phyloP scores from a whole-genome alignment of 2,329 filamentous ascomycete species.

The Fusarium citri region DNA sequence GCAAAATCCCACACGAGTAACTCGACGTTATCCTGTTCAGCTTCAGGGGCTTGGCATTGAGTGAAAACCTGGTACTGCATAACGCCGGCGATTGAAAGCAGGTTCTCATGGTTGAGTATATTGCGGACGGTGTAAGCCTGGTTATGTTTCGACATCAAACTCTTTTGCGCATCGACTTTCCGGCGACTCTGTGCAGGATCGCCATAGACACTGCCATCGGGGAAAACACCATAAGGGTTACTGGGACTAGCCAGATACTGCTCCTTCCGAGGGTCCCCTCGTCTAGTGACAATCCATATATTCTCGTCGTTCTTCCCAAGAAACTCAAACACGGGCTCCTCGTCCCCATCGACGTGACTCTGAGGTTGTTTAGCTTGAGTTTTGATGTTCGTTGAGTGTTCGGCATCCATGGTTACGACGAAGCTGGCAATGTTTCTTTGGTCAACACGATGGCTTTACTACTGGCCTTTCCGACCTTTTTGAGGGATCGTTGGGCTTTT shows the following conservation, averaged over 20 bases:
- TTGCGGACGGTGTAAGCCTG: slow-evolving; percentile 48
- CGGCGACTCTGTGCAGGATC: slow-evolving; percentile 28
- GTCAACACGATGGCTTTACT: not conserved
- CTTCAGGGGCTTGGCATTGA: slow-evolving; percentile 13
- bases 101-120: slow-evolving; percentile 63
- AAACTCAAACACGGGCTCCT: slow-evolving; percentile 45
- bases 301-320: slow-evolving; percentile 46
- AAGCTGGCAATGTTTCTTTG: not conserved
- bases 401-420: slow-evolving; percentile 13
- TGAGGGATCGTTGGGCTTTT: not conserved
- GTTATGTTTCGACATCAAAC: slow-evolving; percentile 36
- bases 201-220: not conserved
- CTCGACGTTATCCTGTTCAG: slow-evolving; percentile 37
- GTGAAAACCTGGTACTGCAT: slow-evolving; percentile 44
- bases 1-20: slow-evolving; percentile 64
- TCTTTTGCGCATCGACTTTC: slow-evolving; percentile 40
- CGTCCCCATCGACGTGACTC: not conserved
- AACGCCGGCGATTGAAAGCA: slow-evolving; percentile 58
- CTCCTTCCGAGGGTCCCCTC: slow-evolving; percentile 47
- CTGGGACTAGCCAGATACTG: slow-evolving; percentile 49
- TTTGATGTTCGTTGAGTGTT: not conserved
- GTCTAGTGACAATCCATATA: slow-evolving; percentile 49
- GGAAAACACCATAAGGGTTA: slow-evolving; percentile 19
- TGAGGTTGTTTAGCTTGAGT: not conserved
- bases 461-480: not conserved